Base-by-base conservation (phyloP, 2,329 filamentous ascomycete genomes). In the Nemania sp. region DNA sequence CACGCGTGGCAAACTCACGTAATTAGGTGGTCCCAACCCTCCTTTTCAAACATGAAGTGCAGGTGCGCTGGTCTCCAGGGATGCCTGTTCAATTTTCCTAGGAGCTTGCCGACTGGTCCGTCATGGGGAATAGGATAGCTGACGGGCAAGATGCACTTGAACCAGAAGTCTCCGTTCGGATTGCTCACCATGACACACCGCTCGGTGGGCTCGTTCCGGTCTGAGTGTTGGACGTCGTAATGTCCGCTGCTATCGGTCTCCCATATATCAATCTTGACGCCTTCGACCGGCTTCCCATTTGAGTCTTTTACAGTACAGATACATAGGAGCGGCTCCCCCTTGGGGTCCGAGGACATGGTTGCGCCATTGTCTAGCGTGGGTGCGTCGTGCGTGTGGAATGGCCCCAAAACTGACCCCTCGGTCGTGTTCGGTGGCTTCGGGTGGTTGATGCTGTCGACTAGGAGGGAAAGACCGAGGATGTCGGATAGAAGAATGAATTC, bases 21-120 rank as follows among this genome's bases (percentile, higher is more conserved):
- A 76, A 96, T 91, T 74, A 97, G 80, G 77, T 91, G 88, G 82
- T 97, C 93, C 82, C 88, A 94, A 0, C 92, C 92, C 38, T 85
- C 79, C 83, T 93, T 94, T 77, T 90, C 88, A 81, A 97, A 94
- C 92, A 97, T 96, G 75, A 96, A 96, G 79, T 96, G 93, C 84
- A 95, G 87, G 79, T 96, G 93, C 22, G 89, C 88, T 1, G 93
- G 93, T 60, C 93, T 82, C 82, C 89, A 94, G 64, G 89, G 89
- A 81, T 96, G 93, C n/a, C 93, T 83, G n/a, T 86, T 85, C 74
- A 96, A 77, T 74, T 82, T 79, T 77, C 83, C 81, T 73, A 96
- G 80, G 72, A 96, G 77, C 79, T 89, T 88, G 0, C 93, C 94
- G 0, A 97, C 93, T 0, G 94, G 93, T 8, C 92, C 93, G 79